Conservation (phyloP, 805 yeast genomes). For the Nakazawaea ernobii region DNA sequence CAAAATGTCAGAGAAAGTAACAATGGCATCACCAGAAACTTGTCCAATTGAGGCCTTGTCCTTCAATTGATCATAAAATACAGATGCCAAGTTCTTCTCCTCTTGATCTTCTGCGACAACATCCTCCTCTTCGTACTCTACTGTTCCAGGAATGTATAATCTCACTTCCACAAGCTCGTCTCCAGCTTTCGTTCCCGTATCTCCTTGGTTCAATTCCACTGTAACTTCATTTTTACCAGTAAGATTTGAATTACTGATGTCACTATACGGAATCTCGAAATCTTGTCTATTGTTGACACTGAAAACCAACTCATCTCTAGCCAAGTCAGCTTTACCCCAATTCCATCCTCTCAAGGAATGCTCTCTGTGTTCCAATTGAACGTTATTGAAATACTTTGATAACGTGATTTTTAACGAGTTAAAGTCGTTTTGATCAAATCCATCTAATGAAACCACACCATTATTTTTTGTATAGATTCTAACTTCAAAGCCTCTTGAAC, state of each 20-base stretch:
- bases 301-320: conserved; percentile 85
- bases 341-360: conserved; percentile 98
- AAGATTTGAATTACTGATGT: conserved; percentile 77
- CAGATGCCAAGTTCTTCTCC: conserved; percentile 67
- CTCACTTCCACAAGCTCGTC: conserved; percentile 95
- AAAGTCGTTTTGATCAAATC: conserved; percentile 83
- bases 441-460: conserved; percentile 86
- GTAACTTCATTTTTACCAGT: conserved; percentile 94
- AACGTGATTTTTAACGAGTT: conserved; percentile 76
- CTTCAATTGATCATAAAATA: conserved; percentile 84
- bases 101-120: conserved; percentile 25
- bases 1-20: conserved; percentile 83
- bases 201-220: conserved; percentile 63
- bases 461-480: conserved; percentile 83
- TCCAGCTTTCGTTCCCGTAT: conserved; percentile 63
- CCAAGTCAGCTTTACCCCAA: conserved; percentile 94
- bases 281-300: conserved; percentile 82
- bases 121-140: conserved; percentile 42
- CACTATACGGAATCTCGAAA: conserved; percentile 83
- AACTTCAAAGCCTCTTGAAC: conserved; percentile 86
- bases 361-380: conserved; percentile 75
- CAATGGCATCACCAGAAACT: conserved; percentile 91
- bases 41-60: conserved; percentile 94
- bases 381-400: conserved; percentile 62
- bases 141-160: conserved; percentile 87